phyloP scores from a whole-genome alignment of 441 rosid species.

The Gossypium trilobum region DNA sequence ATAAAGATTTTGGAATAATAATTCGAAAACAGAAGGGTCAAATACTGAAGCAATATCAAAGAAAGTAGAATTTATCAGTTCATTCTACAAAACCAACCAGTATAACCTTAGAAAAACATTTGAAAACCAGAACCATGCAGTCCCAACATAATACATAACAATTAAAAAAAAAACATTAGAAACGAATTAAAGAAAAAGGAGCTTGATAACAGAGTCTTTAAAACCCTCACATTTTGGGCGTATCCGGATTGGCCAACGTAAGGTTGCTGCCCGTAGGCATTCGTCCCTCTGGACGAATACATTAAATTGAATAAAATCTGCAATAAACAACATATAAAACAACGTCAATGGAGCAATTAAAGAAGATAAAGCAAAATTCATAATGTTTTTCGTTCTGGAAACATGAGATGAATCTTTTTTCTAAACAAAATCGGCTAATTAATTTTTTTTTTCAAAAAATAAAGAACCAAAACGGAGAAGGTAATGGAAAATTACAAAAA shows the following conservation, averaged over 20 bases:
- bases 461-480: not conserved
- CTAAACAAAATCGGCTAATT: not conserved
- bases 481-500: conserved; percentile 1
- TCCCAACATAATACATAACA: not conserved
- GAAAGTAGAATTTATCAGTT: not conserved
- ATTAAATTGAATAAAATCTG: conserved; percentile 7
- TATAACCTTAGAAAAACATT: not conserved
- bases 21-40: not conserved
- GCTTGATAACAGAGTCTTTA: not conserved
- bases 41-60: not conserved
- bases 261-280: conserved; percentile 66
- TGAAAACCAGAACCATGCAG: not conserved
- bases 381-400: not conserved
- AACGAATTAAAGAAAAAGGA: not conserved
- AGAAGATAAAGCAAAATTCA: not conserved
- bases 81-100: not conserved
- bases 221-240: conserved; percentile 57
- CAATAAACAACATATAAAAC: not conserved
- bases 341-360: not conserved
- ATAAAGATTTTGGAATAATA: not conserved
- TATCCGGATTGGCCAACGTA: conserved; percentile 73
- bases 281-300: conserved; percentile 73
- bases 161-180: not conserved
- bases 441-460: not conserved
- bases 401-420: not conserved